These are phyloP conservation scores for Blastobotrys elegans DNA, from an alignment of 1,139 yeast genomes.

Conservation along the genomic window DNA sequence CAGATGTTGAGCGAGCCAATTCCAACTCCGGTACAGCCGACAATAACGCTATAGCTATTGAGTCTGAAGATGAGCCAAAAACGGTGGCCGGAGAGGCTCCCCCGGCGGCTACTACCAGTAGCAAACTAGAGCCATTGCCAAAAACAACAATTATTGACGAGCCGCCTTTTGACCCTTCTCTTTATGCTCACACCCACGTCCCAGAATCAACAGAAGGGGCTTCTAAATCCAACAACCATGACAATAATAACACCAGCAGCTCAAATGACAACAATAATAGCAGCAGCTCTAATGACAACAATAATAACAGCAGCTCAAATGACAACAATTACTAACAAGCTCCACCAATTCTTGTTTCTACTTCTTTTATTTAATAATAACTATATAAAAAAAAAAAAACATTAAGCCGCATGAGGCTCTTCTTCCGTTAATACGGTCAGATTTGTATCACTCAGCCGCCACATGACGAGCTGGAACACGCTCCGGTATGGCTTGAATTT, in stretches of 20 bases:
- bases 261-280: not conserved
- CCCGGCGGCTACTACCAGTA: too few relatives aligned
- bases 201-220: too few relatives aligned
- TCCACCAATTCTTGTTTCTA: not conserved
- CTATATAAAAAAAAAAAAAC: too few relatives aligned
- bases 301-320: not conserved
- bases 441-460: slow-evolving; percentile 64
- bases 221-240: too few relatives aligned
- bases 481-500: slow-evolving; percentile 63
- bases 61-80: slow-evolving; percentile 14
- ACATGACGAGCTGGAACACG: slow-evolving; percentile 64
- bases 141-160: too few relatives aligned
- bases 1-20: not conserved
- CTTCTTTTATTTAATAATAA: too few relatives aligned
- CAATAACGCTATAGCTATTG: slow-evolving; percentile 31
- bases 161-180: too few relatives aligned
- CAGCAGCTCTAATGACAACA: not conserved
- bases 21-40: slow-evolving; percentile 32
- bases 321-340: not conserved
- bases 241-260: too few relatives aligned
- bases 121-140: too few relatives aligned
- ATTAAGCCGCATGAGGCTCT: not conserved
- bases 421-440: slow-evolving; percentile 32
- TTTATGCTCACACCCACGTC: too few relatives aligned
- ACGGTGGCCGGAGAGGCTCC: too few relatives aligned